Evolutionary conservation across 768 basidiomycete species (phyloP).

Genomic region (Dioszegia hungarica): DNA sequence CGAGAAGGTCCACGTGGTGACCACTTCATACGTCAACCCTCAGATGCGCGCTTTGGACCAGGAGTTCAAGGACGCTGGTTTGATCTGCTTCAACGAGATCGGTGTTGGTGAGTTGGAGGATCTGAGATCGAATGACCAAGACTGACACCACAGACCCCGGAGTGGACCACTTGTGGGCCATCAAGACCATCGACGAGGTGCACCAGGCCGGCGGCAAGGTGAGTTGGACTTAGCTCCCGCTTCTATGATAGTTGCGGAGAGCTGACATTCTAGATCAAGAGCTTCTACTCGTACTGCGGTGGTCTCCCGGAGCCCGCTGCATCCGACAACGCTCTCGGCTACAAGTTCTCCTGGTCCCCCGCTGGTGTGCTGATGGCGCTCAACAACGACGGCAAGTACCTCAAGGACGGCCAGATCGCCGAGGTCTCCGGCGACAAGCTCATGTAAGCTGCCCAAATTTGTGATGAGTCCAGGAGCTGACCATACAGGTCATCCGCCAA

Average conservation of each 20-base stretch:
- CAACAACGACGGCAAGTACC: slow-evolving; percentile 80
- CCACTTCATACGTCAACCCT: slow-evolving; percentile 89
- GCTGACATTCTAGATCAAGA: slow-evolving; percentile 23
- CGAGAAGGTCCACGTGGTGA: slow-evolving; percentile 86
- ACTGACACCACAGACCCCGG: slow-evolving; percentile 48
- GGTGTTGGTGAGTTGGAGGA: slow-evolving; percentile 58
- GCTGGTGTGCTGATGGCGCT: slow-evolving; percentile 92
- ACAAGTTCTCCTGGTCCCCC: slow-evolving; percentile 99
- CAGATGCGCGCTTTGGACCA: slow-evolving; percentile 82
- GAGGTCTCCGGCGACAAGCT: slow-evolving; percentile 72
- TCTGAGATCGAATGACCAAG: slow-evolving; percentile 33
- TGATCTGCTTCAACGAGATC: slow-evolving; percentile 94
- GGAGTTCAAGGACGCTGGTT: slow-evolving; percentile 76
- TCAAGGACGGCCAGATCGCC: slow-evolving; percentile 61
- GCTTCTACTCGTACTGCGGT: slow-evolving; percentile 89
- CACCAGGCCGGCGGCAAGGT: slow-evolving; percentile 77
- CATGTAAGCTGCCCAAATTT: slow-evolving; percentile 55
- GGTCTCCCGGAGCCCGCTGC: slow-evolving; percentile 71
- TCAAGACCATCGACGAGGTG: slow-evolving; percentile 66
- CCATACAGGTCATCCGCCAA: slow-evolving; percentile 58
- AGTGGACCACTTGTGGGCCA: slow-evolving; percentile 43
- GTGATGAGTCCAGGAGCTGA: slow-evolving; percentile 6
- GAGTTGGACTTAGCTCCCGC: not conserved
- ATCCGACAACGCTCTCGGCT: slow-evolving; percentile 90
- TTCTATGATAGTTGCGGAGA: too few species aligned